Evolutionary conservation across 1,284 basidiomycete genomes (phyloP), one percentile per base, ranked within the genome.

Genomic region (Tilletia horrida): DNA sequence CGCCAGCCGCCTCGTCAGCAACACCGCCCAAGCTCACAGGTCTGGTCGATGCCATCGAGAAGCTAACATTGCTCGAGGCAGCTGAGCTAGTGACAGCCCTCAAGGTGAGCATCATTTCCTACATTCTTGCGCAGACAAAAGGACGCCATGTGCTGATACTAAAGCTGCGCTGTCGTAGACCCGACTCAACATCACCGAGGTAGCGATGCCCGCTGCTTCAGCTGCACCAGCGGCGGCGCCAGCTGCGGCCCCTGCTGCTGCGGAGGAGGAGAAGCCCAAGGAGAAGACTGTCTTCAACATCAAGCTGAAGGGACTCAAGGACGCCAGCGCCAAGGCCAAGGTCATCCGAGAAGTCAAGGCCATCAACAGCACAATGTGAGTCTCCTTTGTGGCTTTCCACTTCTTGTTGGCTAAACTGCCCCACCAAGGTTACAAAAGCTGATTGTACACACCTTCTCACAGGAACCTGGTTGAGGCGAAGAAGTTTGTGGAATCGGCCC

Each of bases 211-310:
- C 45, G 85, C 90, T 47, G 88, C 91, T 1, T 85, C 88, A 0
- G 65, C 70, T 2, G 71, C 64, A 4, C 71, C 76, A 14, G 84
- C 88, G 3, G 81, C 85, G 25, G 86, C 87, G 1, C 66, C 71
- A 0, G 81, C 71, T 11, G 85, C 87, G 21, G 85, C 86, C 23
- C 85, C 85, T 13, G 85, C 87, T 3, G 70, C 73, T 44, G 75
- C 73, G 7, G 80, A 77, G 67, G 75, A 92, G 87, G 93, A 94
- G 83, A 96, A 96, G 83, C 94, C 94, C 63, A 97, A 97, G 85
- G 96, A 98, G 85, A 98, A 98, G 88, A 96, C 94, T 8, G 87
- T 95, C 52, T 98, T 99, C 85, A 95, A 90, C 76, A 89, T 97
- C 80, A 95, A 90, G 59, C 70, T 81, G 35, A 71, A 68, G 27